Base-by-base conservation (phyloP, 768 basidiomycete species). In the Leccinum arenicola region DNA sequence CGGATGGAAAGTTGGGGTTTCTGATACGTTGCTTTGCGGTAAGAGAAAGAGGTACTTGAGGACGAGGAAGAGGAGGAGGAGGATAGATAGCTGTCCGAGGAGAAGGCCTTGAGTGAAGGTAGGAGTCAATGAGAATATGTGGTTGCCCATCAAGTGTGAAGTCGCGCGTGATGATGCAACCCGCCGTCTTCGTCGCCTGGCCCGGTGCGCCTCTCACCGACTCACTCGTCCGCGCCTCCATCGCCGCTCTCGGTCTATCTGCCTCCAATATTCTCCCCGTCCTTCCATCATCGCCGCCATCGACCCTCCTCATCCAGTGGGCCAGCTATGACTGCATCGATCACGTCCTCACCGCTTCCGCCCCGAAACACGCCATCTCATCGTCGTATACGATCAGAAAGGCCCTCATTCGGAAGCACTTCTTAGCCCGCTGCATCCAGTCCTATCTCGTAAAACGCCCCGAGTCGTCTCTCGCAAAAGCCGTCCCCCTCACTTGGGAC, bases 41-140 rank as follows among this genome's bases (percentile, higher is more conserved):
- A 97, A 93, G 62, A 99, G 87, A 70, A 99, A 97, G 57, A 98
- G 86, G 76, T 97, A 98, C 70, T 92, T 91, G 75, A 99, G 85
- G 70, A 99, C 84, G 61, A 95, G 76, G 50, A 79, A 80, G 29
- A 92, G 81, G 50, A 95, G 80, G 53, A 89, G 67, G 48, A 93
- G 78, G 66, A 99, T 88, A 25, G 94, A 95, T 21, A 93, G 79
- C 73, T 98, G 96, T 57, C 96, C 96, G 48, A 98, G 75, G 40
- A 99, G 78, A 36, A 99, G 83, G 15, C 96, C 96, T 70, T 98
- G 95, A 0, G 95, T 97, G 75, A 99, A 99, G 1, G 93, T 95
- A 21, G 89, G 91, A 65, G 89, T 85, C 47, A 92, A 78, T 36
- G 87, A 86, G 65, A 91, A 82, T 51, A 91, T 70, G 74, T 86